Evolutionary conservation across 192 early-diverging fungal genomes (phyloP), one percentile per base, ranked within the genome.

Genomic region (Obelidium mucronatum): DNA sequence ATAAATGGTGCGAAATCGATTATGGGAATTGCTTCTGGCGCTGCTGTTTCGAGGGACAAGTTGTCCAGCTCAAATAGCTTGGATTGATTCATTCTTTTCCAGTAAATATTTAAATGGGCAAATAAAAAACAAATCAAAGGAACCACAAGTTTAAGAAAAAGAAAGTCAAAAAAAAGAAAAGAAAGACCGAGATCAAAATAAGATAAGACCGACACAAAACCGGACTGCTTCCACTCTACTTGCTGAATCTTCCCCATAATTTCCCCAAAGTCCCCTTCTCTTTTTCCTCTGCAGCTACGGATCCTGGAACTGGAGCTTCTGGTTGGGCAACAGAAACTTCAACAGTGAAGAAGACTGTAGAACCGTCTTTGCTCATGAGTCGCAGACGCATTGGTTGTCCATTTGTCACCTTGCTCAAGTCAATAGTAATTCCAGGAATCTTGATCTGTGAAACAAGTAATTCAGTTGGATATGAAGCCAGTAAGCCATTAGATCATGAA

Each of bases 371-470:
- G 24, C 55, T 35, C 76, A 77, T 77, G 34, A 77, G 37, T 3
- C 54, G 28, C 58, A 68, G 31, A n/a, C 76, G 65, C 76, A 77
- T 77, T 36, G 76, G 76, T 42, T 70, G 76, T 5, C 67, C 76
- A 58, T 77, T 77, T 11, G 67, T 70, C 4, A 77, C 76, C 48
- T 77, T 77, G 40, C 35, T 8, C 76, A 77, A 55, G 54, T 77
- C 76, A 54, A 77, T 68, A 8, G 76, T 62, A 2, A 77, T 19
- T 22, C 48, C 76, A 11, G 75, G 75, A 40, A 76, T 76, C 37
- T 76, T 76, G 42, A 76, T 76, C 75, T 76, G 64, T 13, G 15
- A 30, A 13, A 26, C 60, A 44, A 13, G 8, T 8, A 64, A 63
- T 24, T 31, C 19, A 15, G 36, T 31, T 26, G 11, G 48, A 40